Conservation (phyloP, 176 grass and related monocot genomes). For the Oryza meyeriana region DNA sequence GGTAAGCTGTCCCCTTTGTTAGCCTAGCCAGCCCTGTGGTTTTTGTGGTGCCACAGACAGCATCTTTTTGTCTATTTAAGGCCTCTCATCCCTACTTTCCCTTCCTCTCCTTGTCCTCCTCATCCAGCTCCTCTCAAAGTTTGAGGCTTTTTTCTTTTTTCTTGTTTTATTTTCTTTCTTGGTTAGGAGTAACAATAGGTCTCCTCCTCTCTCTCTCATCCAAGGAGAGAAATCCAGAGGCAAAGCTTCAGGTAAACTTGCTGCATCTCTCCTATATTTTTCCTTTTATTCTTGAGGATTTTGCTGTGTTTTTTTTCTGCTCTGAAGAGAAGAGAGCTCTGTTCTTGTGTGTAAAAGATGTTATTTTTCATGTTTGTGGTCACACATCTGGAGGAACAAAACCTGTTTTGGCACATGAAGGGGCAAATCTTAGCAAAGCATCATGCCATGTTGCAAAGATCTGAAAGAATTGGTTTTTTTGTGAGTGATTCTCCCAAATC, state of each 20-base stretch:
- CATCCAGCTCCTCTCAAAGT: conserved; percentile 40
- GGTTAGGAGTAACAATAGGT: conserved; percentile 42
- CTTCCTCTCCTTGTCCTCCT: conserved; percentile 37
- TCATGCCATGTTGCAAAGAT: not conserved
- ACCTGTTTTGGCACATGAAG: not conserved
- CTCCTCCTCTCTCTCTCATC: not conserved
- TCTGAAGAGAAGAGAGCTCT: not conserved
- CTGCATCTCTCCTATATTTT: not conserved
- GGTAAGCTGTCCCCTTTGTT: conserved; percentile 44
- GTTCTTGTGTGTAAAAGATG: not conserved
- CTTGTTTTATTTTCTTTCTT: conserved; percentile 51
- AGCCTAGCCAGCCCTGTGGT: no score
- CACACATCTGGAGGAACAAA: not conserved
- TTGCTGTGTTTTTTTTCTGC: not conserved
- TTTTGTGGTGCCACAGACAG: conserved; percentile 31
- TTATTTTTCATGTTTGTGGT: not conserved
- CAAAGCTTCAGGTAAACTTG: conserved; percentile 50
- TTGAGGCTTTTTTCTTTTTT: conserved; percentile 24
- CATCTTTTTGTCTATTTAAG: conserved; percentile 49
- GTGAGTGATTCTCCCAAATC: not conserved
- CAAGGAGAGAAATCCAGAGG: conserved; percentile 36
- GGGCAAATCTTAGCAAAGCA: not conserved
- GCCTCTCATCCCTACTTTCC: conserved; percentile 24
- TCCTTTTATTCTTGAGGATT: not conserved
- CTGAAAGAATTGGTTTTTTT: not conserved